Conservation (phyloP, 768 basidiomycete species). For the Lactarius sp. region DNA sequence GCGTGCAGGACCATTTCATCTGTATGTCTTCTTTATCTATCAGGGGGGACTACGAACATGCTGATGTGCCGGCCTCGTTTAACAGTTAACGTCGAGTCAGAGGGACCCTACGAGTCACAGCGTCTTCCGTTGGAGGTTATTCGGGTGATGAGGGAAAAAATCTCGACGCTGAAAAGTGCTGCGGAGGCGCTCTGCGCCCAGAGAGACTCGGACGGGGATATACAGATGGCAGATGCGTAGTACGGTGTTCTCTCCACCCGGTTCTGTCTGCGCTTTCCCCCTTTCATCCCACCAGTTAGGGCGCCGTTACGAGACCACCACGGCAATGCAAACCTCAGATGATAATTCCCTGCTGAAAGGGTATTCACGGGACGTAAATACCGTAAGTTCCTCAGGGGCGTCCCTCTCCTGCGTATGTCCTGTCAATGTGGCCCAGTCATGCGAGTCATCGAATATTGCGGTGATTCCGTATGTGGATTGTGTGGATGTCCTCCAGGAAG, state of each 20-base stretch:
- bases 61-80: slow-evolving; percentile 9
- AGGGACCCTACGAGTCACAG: slow-evolving; percentile 83
- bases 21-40: slow-evolving; percentile 47
- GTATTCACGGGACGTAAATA: not conserved
- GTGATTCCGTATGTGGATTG: too few species aligned
- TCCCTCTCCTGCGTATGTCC: too few species aligned
- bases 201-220: slow-evolving; percentile 37
- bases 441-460: too few species aligned
- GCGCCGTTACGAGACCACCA: not conserved
- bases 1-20: slow-evolving; percentile 89
- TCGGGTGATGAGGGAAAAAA: slow-evolving; percentile 76
- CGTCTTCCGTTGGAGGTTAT: slow-evolving; percentile 77
- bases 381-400: too few species aligned
- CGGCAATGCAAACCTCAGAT: not conserved
- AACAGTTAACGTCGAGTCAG: slow-evolving; percentile 84
- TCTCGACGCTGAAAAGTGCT: slow-evolving; percentile 52
- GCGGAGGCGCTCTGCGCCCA: slow-evolving; percentile 53
- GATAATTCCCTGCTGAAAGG: not conserved
- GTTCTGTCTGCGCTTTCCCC: not conserved
- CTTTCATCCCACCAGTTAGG: not conserved
- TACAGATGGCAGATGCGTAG: slow-evolving; percentile 48
- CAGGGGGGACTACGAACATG: not conserved
- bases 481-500: too few species aligned
- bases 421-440: too few species aligned
- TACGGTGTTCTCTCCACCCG: not conserved